These are phyloP conservation scores for Escallonia rubra DNA, from an alignment of 129 eudicot species.

Conservation along the genomic window DNA sequence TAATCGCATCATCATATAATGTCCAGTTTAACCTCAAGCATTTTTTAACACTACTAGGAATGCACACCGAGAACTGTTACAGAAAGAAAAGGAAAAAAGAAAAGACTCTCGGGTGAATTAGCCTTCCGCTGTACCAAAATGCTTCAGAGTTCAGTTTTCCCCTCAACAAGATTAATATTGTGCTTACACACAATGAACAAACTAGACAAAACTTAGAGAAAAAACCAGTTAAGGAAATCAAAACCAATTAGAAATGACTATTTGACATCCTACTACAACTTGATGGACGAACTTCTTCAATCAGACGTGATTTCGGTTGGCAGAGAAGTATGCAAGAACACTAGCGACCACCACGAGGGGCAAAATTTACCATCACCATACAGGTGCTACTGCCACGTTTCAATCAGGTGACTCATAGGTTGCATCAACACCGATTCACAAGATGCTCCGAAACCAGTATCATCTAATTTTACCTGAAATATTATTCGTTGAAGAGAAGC, in stretches of 20 bases:
- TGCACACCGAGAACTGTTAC: too few relatives aligned
- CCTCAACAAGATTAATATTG: conserved; percentile 14
- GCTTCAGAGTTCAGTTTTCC: background rate
- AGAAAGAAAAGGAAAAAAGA: too few relatives aligned
- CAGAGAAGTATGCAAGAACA: background rate
- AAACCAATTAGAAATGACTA: background rate
- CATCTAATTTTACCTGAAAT: too few relatives aligned
- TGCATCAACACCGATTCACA: background rate
- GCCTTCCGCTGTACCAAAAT: too few relatives aligned
- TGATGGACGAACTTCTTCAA: background rate
- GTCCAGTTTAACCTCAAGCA: too few relatives aligned
- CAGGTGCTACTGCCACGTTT: background rate
- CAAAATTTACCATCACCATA: background rate
- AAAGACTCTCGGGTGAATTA: too few relatives aligned
- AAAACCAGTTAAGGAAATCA: background rate
- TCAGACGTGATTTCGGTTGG: background rate
- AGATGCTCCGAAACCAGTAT: conserved; percentile 5
- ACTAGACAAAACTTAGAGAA: conserved; percentile 6
- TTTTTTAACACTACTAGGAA: too few relatives aligned
- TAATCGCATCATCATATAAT: too few relatives aligned
- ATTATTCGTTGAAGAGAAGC: too few relatives aligned
- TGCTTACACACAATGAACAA: conserved; percentile 24
- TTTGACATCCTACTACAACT: conserved; percentile 12
- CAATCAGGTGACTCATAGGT: too few relatives aligned
- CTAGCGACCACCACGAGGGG: background rate